Evolutionary conservation across 176 grass and related monocot species (phyloP).

Genomic region (Oryza brachyantha): DNA sequence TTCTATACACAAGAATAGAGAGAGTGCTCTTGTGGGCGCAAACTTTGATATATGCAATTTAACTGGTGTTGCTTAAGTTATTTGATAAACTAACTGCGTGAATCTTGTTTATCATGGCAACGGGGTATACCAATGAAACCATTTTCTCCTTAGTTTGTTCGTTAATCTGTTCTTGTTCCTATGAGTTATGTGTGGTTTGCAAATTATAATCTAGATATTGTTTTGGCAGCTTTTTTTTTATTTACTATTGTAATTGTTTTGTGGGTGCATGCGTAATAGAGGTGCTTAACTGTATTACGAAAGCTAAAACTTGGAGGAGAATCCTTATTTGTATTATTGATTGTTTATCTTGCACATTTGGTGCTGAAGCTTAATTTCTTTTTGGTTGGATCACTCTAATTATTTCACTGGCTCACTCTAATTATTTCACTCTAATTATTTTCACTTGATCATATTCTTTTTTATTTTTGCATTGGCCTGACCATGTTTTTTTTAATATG

Average conservation of each 20-base stretch:
- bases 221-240: neutral
- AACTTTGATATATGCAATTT: neutral
- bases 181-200: neutral
- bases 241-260: neutral
- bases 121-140: neutral
- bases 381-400: neutral
- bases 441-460: neutral
- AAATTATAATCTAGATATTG: neutral
- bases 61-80: neutral
- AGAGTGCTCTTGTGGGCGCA: neutral
- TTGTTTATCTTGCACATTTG: constrained; percentile 7
- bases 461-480: neutral
- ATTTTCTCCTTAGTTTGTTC: neutral
- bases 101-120: too few relatives aligned
- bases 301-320: too few relatives aligned
- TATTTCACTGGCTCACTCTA: neutral
- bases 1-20: neutral
- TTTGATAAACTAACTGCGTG: too few relatives aligned
- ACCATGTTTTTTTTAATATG: neutral
- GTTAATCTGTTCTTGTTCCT: neutral
- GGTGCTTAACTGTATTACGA: neutral
- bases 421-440: neutral
- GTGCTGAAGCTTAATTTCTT: neutral
- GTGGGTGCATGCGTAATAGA: neutral
- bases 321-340: too few relatives aligned